Evolutionary conservation across 2,329 filamentous ascomycete genomes (phyloP), one percentile per base, ranked within the genome.

Genomic region (Cytospora paraplurivora): DNA sequence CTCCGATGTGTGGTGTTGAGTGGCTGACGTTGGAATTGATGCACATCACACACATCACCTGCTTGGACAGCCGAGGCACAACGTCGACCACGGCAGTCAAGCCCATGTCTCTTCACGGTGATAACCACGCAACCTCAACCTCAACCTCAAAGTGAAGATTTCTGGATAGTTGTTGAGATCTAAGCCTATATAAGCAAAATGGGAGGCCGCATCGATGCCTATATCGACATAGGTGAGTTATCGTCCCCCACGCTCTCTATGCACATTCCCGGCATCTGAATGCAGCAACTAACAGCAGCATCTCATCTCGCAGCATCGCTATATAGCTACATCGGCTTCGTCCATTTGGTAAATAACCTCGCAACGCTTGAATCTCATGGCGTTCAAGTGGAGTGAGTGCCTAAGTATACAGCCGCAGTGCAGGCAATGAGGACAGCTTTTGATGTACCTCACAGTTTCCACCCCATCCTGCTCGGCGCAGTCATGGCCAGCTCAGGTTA

Each of bases 391-490:
- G 86, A 92, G 89, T 91, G 77, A 69, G 86, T 71, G 8, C 27
- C 8, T 8, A 8, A 8, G 19, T 3, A 33, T 34, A 27, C 7
- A 8, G 7, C 15, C 41, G 8, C 34, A 11, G 37, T 37, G 15
- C 19, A 21, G 19, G 34, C 27, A 17, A n/a, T 34, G 8, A 12
- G 27, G 4, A 11, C 41, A 54, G 58, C 64, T 66, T 54, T 59
- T 47, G 7, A 44, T 13, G 15, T 5, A 50, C 12, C 17, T 38
- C 33, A 34, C 67, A 91, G 88, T 57, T 84, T 90, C 69, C 82
- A 89, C 67, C 91, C 91, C 15, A 81, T 93, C 58, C 88, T 93
- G 71, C 80, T 94, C 15, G 87, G 86, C 33, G 88, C 82, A 53
- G 85, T 91, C 71, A 90, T 88, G 71, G 77, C 79, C 41, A 81